These are phyloP conservation scores for Solanum tarijense DNA, from an alignment of 257 asterid genomes.

Conservation along the genomic window DNA sequence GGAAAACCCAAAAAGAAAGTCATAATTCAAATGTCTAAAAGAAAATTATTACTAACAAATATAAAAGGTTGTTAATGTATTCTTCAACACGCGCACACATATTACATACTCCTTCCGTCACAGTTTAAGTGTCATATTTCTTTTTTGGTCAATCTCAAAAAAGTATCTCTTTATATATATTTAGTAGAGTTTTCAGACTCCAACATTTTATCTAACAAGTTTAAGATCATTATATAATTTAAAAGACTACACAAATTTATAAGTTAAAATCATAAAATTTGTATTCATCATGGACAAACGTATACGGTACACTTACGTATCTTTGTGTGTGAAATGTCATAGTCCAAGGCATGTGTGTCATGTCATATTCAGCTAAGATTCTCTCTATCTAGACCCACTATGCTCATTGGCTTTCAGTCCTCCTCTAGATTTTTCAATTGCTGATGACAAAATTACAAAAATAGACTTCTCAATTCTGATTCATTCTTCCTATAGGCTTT, in stretches of 20 bases:
- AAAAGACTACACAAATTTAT: background rate
- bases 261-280: too few relatives aligned
- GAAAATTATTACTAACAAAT: background rate
- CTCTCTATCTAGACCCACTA: conserved; percentile 17
- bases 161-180: background rate
- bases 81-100: background rate
- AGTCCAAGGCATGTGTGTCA: conserved; percentile 31
- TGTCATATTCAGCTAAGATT: conserved; percentile 30
- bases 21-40: background rate
- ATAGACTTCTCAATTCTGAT: background rate
- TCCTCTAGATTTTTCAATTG: conserved; percentile 6
- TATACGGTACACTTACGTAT: background rate
- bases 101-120: background rate
- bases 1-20: too few relatives aligned
- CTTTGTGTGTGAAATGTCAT: conserved; percentile 12
- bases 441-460: conserved; percentile 1
- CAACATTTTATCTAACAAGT: background rate
- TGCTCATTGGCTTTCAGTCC: background rate
- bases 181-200: background rate
- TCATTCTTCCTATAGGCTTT: background rate
- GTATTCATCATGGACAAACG: background rate
- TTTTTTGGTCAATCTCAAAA: background rate
- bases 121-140: background rate
- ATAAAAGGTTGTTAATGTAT: background rate
- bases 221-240: background rate